Base-by-base conservation (phyloP, 257 asterid species). In the Solanum chmielewskii region DNA sequence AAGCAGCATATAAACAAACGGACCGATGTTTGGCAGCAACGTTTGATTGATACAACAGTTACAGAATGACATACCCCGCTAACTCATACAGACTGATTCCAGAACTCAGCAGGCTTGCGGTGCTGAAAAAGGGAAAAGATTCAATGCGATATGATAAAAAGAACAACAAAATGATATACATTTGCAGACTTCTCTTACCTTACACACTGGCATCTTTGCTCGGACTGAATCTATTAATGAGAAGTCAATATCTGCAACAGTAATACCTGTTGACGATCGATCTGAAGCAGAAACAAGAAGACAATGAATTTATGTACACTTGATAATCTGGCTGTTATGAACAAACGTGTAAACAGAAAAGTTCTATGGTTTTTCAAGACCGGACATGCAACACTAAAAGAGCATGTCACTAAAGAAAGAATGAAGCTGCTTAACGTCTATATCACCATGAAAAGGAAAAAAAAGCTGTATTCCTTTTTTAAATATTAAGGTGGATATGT, bases 211-310 rank as follows among this genome's bases (percentile, higher is more conserved):
- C 99, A 95, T 97, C 93, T 93, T 97, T 82, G 95, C 88, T 89
- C 98, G 91, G 88, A 94, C 94, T 31, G 97, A 91, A 66, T 92
- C 94, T 42, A 97, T 93, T 68, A 88, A 39, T 21, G 94, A 86
- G 74, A 94, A 92, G 77, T 95, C 99, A 75, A 97, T 93, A 90
- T 97, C 99, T n/a, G 98, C 98, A 75, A 94, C 93, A 87, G 94
- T 92, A 87, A 97, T 91, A 76, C 99, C 98, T 42, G 99, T 95
- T 15, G 98, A 90, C 9, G 87, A 78, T 37, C 96, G 94, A 92
- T 97, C 98, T 93, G 90, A 47, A 87, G 84, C 85, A 89, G 10
- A 56, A 89, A 85, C 23, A 41, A 69, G 25, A 71, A 18, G 44
- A 71, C 39, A 39, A 85, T 9, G 25, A 64, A 33, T 29, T 87